Base-by-base conservation (phyloP, 805 yeast species). In the Teunomyces gatunensis region DNA sequence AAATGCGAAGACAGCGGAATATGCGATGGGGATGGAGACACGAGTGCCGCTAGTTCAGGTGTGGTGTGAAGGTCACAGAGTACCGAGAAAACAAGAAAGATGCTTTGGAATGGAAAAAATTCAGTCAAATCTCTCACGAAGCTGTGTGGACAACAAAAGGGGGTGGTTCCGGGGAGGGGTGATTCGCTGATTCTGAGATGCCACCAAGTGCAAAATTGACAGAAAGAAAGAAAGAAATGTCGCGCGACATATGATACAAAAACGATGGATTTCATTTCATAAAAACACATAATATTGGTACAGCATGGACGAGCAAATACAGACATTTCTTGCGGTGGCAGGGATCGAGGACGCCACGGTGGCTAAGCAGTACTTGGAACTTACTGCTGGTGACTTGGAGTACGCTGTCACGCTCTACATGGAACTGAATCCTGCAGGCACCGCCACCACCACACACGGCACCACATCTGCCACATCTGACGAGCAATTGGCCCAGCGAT, bases 271-370 rank as follows among this genome's bases (percentile, higher is more conserved):
- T 15, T 15, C 17, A 15, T 15, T 15, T 15, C 17, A 15, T 15
- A 15, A 15, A 15, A 15, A 15, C 2, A 2, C 17, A 15, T 15
- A 15, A 15, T 15, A 15, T 18, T 18, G 20, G 3, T 18, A 18
- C 20, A 18, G 4, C 39, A 71, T 71, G 66, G 78, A 77, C 45
- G 86, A 78, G 44, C 68, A 73, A 42, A 72, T 88, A 33, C 84
- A 87, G 18, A 79, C 84, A 18, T 94, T 94, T 65, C 73, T 91
- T 64, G 91, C 92, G 35, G 84, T 94, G 46, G 90, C 98, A 0
- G 87, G 89, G 18, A 80, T 81, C 2, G 75, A 81, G 1, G 92
- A 87, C 60, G 75, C 79, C 1, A 75, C 74, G 4, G 69, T 79
- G 10, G 98, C 98, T 0, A 70, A 75, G 45, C 89, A 85, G 55